These are phyloP conservation scores for Eleusine coracana DNA, from an alignment of 176 grass and related monocot genomes.

Conservation along the genomic window DNA sequence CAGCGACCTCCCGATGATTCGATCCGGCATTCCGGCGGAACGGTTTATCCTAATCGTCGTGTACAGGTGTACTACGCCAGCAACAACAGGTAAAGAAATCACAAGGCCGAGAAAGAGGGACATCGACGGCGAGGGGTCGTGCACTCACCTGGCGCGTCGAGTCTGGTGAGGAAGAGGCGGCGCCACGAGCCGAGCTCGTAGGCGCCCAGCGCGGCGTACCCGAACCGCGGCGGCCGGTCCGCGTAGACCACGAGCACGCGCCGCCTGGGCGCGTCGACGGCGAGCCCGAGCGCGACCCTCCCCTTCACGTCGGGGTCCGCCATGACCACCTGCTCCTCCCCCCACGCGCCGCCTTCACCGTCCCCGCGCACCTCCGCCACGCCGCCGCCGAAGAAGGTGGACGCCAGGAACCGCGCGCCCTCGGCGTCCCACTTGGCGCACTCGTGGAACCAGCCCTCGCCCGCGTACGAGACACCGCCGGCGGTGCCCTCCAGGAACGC, in stretches of 20 bases:
- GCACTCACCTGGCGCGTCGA: conserved; percentile 64
- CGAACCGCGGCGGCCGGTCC: conserved; percentile 41
- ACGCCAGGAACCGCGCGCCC: conserved; percentile 61
- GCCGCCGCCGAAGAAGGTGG: conserved; percentile 60
- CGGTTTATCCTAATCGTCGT: background rate
- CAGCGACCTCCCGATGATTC: background rate
- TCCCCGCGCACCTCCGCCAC: conserved; percentile 56
- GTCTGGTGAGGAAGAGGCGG: conserved; percentile 74
- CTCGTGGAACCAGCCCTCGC: conserved; percentile 72
- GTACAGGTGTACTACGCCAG: background rate
- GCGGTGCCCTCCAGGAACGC: conserved; percentile 70
- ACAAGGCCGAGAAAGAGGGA: background rate
- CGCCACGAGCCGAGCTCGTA: conserved; percentile 80
- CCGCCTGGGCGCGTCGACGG: conserved; percentile 53
- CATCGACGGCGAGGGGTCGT: no score
- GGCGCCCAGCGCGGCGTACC: conserved; percentile 67
- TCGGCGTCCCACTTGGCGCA: conserved; percentile 95
- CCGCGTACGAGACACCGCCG: conserved; percentile 52
- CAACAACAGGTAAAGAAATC: background rate
- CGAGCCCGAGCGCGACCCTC: conserved; percentile 58
- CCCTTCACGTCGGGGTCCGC: conserved; percentile 58
- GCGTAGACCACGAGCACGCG: conserved; percentile 73
- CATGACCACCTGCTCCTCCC: conserved; percentile 60
- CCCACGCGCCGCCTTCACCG: conserved; percentile 2
- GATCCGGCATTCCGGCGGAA: background rate